Percentiles rank a stretch among this genome's conserved stretches.
Evolutionary conservation across 1,139 yeast genomes (phyloP).

Genomic region (Diutina rugosa): DNA sequence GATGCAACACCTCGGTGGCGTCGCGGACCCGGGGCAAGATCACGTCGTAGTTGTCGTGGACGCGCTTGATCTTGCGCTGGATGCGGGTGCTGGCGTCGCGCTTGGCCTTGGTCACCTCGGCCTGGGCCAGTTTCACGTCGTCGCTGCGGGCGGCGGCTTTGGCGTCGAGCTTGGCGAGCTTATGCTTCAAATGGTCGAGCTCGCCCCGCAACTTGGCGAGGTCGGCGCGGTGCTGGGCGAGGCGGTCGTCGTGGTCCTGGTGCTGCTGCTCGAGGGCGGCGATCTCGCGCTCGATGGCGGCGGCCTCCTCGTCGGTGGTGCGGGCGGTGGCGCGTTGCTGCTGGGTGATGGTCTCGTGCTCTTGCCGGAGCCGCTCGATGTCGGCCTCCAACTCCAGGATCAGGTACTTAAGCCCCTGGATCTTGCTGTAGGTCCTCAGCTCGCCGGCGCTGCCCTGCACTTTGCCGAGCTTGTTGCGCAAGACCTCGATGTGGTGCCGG

Average conservation of each 20-base stretch:
- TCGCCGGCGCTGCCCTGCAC: constrained; percentile 9
- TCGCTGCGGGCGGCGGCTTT: constrained; percentile 15
- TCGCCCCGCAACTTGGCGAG: constrained; percentile 12
- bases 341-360: constrained; percentile 6
- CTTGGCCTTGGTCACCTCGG: constrained; percentile 18
- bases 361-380: constrained; percentile 12
- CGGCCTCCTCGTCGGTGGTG: constrained; percentile 6
- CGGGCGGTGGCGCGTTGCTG: background rate
- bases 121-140: constrained; percentile 14
- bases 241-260: constrained; percentile 14
- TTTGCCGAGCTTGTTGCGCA: background rate
- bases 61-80: constrained; percentile 16
- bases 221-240: constrained; percentile 13
- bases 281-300: constrained; percentile 15
- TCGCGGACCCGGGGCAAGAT: constrained; percentile 22
- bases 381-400: constrained; percentile 29
- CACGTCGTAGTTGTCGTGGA: constrained; percentile 25
- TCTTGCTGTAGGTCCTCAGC: constrained; percentile 22
- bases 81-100: constrained; percentile 17
- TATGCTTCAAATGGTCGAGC: constrained; percentile 11
- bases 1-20: constrained; percentile 9
- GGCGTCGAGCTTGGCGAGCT: constrained; percentile 14
- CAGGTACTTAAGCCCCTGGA: constrained; percentile 29
- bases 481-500: background rate
- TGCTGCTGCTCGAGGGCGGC: constrained; percentile 13